Conservation (phyloP, 257 asterid species). For the Echium plantagineum region DNA sequence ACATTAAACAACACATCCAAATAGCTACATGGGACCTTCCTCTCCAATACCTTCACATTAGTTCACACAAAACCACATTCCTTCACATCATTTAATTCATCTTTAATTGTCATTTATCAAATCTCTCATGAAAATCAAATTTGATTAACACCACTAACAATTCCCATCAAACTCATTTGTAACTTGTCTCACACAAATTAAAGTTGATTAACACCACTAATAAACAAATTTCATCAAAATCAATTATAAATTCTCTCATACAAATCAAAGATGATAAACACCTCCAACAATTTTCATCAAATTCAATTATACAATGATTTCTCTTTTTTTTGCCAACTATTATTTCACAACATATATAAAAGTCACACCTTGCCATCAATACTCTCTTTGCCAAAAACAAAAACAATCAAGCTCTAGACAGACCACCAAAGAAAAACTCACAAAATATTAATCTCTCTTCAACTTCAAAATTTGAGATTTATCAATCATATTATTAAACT, state of each 20-base stretch:
- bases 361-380: neutral
- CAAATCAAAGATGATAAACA: neutral
- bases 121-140: neutral
- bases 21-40: too few relatives aligned
- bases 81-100: too few relatives aligned
- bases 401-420: constrained; percentile 13
- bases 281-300: neutral
- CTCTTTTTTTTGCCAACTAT: neutral
- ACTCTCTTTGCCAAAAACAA: neutral
- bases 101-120: too few relatives aligned
- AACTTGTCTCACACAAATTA: neutral
- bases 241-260: neutral
- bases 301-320: neutral
- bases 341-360: neutral
- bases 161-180: neutral
- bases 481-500: neutral
- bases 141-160: neutral
- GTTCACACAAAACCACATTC: too few relatives aligned
- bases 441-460: neutral
- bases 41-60: too few relatives aligned
- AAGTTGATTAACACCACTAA: neutral
- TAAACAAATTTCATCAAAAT: neutral
- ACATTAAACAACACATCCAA: constrained; percentile 1
- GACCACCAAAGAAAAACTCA: constrained; percentile 3
- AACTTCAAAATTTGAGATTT: constrained; percentile 5